These are phyloP conservation scores for Tulasnella calospora DNA, from an alignment of 768 basidiomycete genomes.

Conservation along the genomic window DNA sequence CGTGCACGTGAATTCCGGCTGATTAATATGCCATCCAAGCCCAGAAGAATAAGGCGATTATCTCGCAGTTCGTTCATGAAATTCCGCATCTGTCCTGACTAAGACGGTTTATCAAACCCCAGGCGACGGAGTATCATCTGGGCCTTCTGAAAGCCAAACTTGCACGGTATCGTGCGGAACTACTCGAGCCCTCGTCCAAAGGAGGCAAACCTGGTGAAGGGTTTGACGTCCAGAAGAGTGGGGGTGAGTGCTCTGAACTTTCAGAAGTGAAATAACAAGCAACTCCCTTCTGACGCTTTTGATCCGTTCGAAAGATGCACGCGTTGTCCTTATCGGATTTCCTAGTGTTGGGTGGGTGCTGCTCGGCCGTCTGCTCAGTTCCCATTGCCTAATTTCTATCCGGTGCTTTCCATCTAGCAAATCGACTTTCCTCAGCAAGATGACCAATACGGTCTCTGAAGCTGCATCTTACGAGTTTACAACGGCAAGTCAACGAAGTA, in stretches of 20 bases:
- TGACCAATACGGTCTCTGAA: slow-evolving; percentile 84
- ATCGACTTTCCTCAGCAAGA: slow-evolving; percentile 88
- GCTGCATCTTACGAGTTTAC: slow-evolving; percentile 95
- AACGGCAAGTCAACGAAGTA: slow-evolving; percentile 58
- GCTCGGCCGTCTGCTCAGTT: background rate
- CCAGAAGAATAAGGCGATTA: slow-evolving; percentile 86
- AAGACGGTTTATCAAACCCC: slow-evolving; percentile 26
- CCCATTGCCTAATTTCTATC: background rate
- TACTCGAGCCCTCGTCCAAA: slow-evolving; percentile 86
- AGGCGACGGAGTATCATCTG: slow-evolving; percentile 93
- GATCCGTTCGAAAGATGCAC: slow-evolving; percentile 51
- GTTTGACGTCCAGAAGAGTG: slow-evolving; percentile 82
- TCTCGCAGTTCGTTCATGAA: background rate
- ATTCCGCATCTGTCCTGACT: background rate
- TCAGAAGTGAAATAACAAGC: background rate
- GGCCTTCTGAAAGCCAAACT: slow-evolving; percentile 92
- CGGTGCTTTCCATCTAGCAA: slow-evolving; percentile 37
- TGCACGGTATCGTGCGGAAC: slow-evolving; percentile 88
- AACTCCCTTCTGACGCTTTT: background rate
- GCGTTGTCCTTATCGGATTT: slow-evolving; percentile 90
- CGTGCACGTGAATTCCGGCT: slow-evolving; percentile 7
- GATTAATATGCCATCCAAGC: slow-evolving; percentile 43
- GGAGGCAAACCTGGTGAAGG: slow-evolving; percentile 68
- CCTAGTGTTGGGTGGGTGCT: slow-evolving; percentile 83
- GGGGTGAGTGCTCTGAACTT: slow-evolving; percentile 38